These are phyloP conservation scores for Chrysanthemum makinoi DNA, from an alignment of 129 eudicot genomes.

Conservation along the genomic window DNA sequence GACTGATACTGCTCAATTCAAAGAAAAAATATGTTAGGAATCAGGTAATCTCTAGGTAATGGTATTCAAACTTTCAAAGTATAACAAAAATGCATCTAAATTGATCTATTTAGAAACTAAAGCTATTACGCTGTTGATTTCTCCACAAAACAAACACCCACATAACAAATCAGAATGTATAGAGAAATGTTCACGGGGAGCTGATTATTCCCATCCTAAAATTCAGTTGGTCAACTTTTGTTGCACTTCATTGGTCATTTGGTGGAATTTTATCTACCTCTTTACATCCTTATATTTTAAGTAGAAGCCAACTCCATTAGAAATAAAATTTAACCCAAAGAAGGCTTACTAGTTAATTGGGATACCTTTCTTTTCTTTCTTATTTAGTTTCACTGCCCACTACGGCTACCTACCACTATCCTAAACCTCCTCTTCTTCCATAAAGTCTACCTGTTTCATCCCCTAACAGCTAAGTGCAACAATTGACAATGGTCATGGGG, in stretches of 20 bases:
- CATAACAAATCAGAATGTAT: background rate
- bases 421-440: background rate
- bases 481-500: background rate
- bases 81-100: background rate
- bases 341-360: background rate
- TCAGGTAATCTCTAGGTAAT: slow-evolving; percentile 1
- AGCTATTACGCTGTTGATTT: background rate
- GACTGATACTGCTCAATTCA: slow-evolving; percentile 51
- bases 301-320: too few relatives aligned
- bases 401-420: background rate
- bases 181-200: background rate
- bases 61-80: background rate
- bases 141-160: background rate
- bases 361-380: background rate
- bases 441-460: background rate
- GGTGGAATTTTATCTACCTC: background rate
- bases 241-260: background rate
- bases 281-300: too few relatives aligned
- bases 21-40: background rate
- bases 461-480: background rate
- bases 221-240: background rate
- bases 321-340: background rate
- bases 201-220: background rate
- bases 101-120: background rate
- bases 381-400: background rate